Base-by-base conservation (phyloP, 2,329 filamentous ascomycete species). In the Tolypocladium cylindrosporum region DNA sequence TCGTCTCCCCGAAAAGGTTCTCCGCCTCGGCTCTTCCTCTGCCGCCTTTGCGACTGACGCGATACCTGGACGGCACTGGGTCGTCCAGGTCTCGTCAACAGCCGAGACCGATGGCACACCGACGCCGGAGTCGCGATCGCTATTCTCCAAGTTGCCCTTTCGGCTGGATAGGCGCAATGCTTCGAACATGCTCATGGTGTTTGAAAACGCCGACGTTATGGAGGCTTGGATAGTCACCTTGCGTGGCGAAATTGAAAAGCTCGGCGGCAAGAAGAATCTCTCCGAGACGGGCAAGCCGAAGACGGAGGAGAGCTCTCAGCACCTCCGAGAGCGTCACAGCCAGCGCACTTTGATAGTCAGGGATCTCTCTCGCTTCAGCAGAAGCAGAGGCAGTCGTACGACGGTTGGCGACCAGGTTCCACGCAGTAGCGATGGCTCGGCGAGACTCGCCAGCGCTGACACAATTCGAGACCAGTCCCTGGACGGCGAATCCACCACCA, bases 31-130 rank as follows among this genome's bases (percentile, higher is more conserved):
- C n/a, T 85, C 84, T 61, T 82, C 88, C 54, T 92, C 89, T 3
- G 89, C 88, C 13, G 90, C 88, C 6, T 93, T 91, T 69, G 90
- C 87, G 1, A 91, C 85, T 63, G 90, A 94, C 68, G 77, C 88
- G 16, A 90, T 93, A 57, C 88, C 89, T 3, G 90, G 90, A 7
- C 84, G 84, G 60, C 89, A 91, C 66, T 92, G 88, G 84, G 90
- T 93, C 7, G 71, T 93, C 16, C 89, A 91, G 63, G 83, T 93
- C 27, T 87, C 85, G 3, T 87, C 89, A 41, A 75, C 78, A 10
- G 83, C 85, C 58, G 84, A 86, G 55, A 72, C 80, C 2, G 81
- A 88, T 40, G 82, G 82, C 36, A 74, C 70, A 1, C 67, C 78
- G 16, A 66, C 76, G 3, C 65, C 75, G 3, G 80, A 83, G 42